Evolutionary conservation across 495 filamentous ascomycete genomes (phyloP), one percentile per base, ranked within the genome.

Genomic region (Penicillium atrosanguineum): DNA sequence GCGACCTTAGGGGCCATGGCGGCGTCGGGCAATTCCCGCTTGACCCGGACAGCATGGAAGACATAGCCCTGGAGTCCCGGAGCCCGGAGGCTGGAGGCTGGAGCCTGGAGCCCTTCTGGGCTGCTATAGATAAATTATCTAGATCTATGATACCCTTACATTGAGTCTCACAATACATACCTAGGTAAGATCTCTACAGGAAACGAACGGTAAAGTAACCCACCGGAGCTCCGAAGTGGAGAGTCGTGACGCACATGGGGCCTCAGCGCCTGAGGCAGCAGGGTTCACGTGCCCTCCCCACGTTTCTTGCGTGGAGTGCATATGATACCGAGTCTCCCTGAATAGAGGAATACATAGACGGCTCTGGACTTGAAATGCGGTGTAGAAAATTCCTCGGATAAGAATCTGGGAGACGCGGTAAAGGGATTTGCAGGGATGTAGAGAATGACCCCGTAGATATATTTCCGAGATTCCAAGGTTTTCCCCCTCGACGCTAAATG

Each of bases 151-250:
- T 23, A 23, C 23, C 5, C 23, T 23, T 23, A 23, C 2, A 23
- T 23, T 23, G 23, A 23, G 23, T 23, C 23, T 23, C 23, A 2
- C 23, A 23, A 23, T 23, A 23, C 23, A 23, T 5, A 2, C 23
- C 23, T 2, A 23, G 23, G 23, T 23, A 23, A 23, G 23, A 6
- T 40, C 5, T 40, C 19, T 40, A 40, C n/a, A 16, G 37, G 19
- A 18, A 6, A 18, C 38, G 16, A 40, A 40, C 38, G 16, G 38
- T 40, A 40, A 20, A 14, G 9, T 14, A 54, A 59, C 47, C 53
- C 60, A 62, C 53, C 52, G 61, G 54, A 58, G 55, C 61, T 63
- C 41, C 41, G 28, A 57, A 55, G 61, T 65, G 59, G 60, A 65
- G 59, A 62, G 62, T 61, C 59, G 50, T 56, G 51, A 62, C 62